These are phyloP conservation scores for Gynandropsis gynandra DNA, from an alignment of 345 rosid genomes.

Conservation along the genomic window DNA sequence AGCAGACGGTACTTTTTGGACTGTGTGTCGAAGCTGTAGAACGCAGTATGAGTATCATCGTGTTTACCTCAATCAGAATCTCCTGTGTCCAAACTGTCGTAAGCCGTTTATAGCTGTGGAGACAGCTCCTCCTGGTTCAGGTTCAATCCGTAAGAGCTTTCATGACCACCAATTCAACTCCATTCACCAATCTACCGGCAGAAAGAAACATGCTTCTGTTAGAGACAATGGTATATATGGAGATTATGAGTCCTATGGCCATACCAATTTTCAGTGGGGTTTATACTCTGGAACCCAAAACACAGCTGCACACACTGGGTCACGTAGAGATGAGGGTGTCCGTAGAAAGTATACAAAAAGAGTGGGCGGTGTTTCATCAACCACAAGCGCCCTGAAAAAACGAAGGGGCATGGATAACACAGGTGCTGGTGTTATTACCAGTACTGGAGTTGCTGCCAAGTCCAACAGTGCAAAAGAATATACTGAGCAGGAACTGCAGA, in stretches of 20 bases:
- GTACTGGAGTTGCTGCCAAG: conserved; percentile 23
- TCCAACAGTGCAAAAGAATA: conserved; percentile 31
- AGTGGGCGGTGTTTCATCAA: conserved; percentile 17
- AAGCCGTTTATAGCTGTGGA: conserved; percentile 63
- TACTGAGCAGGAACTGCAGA: conserved; percentile 37
- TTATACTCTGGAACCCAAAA: conserved; percentile 35
- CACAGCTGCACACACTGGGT: conserved; percentile 43
- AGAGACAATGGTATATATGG: conserved; percentile 28
- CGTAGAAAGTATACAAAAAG: conserved; percentile 47
- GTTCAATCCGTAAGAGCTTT: conserved; percentile 39
- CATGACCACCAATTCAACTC: conserved; percentile 38
- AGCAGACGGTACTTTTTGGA: conserved; percentile 55
- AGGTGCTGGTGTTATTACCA: conserved; percentile 24
- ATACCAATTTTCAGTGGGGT: conserved; percentile 24
- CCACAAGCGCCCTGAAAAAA: conserved; percentile 32
- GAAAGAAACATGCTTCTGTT: conserved; percentile 20
- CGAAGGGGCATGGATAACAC: conserved; percentile 40
- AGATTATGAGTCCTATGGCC: conserved; percentile 12
- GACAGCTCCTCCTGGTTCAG: conserved; percentile 55
- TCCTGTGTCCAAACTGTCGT: conserved; percentile 54
- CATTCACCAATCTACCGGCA: conserved; percentile 33
- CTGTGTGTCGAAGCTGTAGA: conserved; percentile 57
- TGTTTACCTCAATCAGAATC: conserved; percentile 58
- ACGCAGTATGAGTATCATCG: conserved; percentile 58
- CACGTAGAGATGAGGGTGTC: conserved; percentile 48